Evolutionary conservation across 768 basidiomycete genomes (phyloP), one percentile per base, ranked within the genome.

Genomic region (Podaxis sp.): DNA sequence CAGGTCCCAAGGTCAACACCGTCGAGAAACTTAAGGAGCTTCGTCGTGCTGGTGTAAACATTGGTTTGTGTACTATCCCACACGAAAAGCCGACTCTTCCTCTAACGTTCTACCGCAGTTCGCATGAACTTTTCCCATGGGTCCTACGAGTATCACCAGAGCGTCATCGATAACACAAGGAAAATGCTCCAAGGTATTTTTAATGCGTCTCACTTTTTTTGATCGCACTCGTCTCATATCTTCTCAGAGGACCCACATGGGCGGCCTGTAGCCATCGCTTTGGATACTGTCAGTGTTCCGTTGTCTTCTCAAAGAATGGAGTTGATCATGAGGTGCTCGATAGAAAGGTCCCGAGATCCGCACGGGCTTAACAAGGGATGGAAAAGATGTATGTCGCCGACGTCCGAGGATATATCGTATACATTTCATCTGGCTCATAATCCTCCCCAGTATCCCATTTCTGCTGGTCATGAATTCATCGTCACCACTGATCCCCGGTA

Each of bases 111-210:
- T 53, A 11, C 48, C 56, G 44, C 67, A 98, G 97, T 99, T 65
- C 95, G 97, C 77, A 98, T 99, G 97, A 99, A 99, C 84, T 99
- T 98, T 74, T 98, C 96, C 57, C 97, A 99, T 86, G 97, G 97
- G 50, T 90, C 89, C 59, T 95, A 99, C 76, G 94, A 95, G 69
- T 98, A 96, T 74, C 97, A 98, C 78, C 95, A 99, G 79, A 95
- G 92, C 65, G 97, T 98, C 67, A 94, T 99, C 72, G 95, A 98
- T 79, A 98, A 98, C 81, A 90, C 94, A 54, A 83, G 95, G 69
- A 88, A 87, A 72, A 88, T 90, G 80, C 83, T 93, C 57, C 84
- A 85, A 46, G 76, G 93, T 94, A 66, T 67, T 85, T 72, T 55
- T 50, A 32, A 32, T 32, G 7, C 32, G 32, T 50, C 42, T 21